A percentile compares a stretch with the other conserved stretches of the same genome.
These are phyloP conservation scores for Globisporangium canariense DNA, from an alignment of 352 stramenopile genomes.

Conservation along the genomic window DNA sequence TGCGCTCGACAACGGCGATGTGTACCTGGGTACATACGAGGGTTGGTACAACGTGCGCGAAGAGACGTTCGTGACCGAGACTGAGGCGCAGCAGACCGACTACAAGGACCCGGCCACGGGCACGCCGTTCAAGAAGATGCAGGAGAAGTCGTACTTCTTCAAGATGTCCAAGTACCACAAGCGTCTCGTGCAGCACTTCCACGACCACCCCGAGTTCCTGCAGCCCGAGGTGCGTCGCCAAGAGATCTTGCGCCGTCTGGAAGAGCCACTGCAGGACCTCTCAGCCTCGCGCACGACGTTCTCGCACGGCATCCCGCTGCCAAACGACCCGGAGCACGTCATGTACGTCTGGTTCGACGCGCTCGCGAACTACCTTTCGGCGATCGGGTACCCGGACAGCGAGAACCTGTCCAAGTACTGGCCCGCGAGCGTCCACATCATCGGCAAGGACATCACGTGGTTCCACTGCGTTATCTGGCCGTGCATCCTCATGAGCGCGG, in stretches of 20 bases:
- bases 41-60: constrained; percentile 99
- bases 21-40: constrained; percentile 97
- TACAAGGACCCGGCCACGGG: constrained; percentile 95
- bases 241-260: constrained; percentile 91
- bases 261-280: constrained; percentile 94
- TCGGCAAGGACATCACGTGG: constrained; percentile 98
- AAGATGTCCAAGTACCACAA: constrained; percentile 98
- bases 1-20: constrained; percentile 90
- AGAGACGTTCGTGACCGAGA: constrained; percentile 98
- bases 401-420: constrained; percentile 67
- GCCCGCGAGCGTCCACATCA: constrained; percentile 84
- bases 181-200: constrained; percentile 93
- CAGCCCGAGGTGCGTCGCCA: constrained; percentile 94
- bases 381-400: constrained; percentile 91
- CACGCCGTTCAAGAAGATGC: constrained; percentile 94
- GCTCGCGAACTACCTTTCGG: constrained; percentile 98
- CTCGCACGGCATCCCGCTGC: constrained; percentile 91
- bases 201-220: constrained; percentile 94
- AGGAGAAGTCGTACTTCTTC: constrained; percentile 99
- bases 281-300: constrained; percentile 98
- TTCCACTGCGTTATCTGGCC: constrained; percentile 99
- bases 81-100: constrained; percentile 92
- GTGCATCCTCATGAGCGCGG: constrained; percentile 98
- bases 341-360: constrained; percentile 99
- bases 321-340: constrained; percentile 94